phyloP scores from a whole-genome alignment of 179 eudicot genomes.

The Amaranthus tricolor region DNA sequence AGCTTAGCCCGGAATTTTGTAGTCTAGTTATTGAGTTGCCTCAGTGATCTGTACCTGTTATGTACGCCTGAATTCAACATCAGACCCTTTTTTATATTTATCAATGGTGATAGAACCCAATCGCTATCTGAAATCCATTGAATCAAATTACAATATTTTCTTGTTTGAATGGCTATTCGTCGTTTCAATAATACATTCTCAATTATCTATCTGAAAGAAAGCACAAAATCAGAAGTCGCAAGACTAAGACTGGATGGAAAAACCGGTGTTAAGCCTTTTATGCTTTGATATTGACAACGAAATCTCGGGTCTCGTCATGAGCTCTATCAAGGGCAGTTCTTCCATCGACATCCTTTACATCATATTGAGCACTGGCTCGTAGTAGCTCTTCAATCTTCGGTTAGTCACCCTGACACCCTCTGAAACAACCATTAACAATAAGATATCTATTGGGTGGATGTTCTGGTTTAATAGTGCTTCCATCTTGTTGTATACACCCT shows the following conservation, averaged over 20 bases:
- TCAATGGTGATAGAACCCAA: background rate
- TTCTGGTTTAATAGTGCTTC: constrained; percentile 71
- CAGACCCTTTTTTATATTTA: background rate
- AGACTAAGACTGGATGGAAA: too few relatives aligned
- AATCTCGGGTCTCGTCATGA: constrained; percentile 62
- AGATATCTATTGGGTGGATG: constrained; percentile 86
- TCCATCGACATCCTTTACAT: constrained; percentile 74
- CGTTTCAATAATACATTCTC: too few relatives aligned
- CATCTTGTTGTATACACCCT: constrained; percentile 89
- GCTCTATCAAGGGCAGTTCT: constrained; percentile 71
- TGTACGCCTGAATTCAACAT: background rate
- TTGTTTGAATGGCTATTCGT: background rate
- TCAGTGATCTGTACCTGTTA: background rate
- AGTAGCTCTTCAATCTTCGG: constrained; percentile 85
- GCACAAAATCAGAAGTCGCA: background rate
- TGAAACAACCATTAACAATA: constrained; percentile 75
- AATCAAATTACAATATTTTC: constrained; percentile 9
- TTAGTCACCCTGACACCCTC: constrained; percentile 55
- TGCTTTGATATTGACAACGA: constrained; percentile 53
- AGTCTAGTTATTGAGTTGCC: background rate
- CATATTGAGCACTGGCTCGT: constrained; percentile 72
- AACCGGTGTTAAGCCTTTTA: constrained; percentile 46
- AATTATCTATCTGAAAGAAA: constrained; percentile 2
- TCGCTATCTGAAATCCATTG: too few relatives aligned
- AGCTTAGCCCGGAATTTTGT: constrained; percentile 4